Conservation (phyloP, 345 rosid genomes). For the Linum lewisii region DNA sequence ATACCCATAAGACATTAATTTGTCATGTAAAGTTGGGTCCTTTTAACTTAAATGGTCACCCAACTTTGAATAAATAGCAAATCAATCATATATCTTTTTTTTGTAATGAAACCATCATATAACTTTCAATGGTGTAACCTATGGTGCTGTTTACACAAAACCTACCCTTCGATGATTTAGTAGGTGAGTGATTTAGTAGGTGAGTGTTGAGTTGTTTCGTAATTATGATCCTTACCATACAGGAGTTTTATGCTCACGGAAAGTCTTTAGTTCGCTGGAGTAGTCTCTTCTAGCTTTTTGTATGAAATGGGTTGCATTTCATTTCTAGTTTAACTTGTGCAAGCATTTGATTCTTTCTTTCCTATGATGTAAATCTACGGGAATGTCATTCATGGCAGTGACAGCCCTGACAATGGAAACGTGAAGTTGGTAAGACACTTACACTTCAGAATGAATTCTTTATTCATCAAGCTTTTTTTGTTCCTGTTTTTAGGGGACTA, state of each 20-base stretch:
- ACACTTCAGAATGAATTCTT: neutral
- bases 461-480: neutral
- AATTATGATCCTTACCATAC: slow-evolving; percentile 41
- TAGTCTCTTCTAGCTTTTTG: slow-evolving; percentile 14
- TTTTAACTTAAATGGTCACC: no score
- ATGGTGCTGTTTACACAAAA: no score
- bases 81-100: no score
- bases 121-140: no score
- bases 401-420: slow-evolving; percentile 94
- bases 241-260: slow-evolving; percentile 92
- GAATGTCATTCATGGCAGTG: slow-evolving; percentile 94
- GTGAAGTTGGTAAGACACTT: slow-evolving; percentile 59
- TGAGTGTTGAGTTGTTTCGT: slow-evolving; percentile 3
- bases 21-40: no score
- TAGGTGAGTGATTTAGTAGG: neutral
- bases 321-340: neutral
- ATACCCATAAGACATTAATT: no score
- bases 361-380: slow-evolving; percentile 34
- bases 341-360: neutral
- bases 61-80: no score
- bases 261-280: no score
- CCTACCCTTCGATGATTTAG: no score
- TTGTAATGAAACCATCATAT: no score
- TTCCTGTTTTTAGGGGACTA: no score
- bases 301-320: neutral